These are phyloP conservation scores for Naganishia randhawae DNA, from an alignment of 768 basidiomycete species.

Conservation along the genomic window DNA sequence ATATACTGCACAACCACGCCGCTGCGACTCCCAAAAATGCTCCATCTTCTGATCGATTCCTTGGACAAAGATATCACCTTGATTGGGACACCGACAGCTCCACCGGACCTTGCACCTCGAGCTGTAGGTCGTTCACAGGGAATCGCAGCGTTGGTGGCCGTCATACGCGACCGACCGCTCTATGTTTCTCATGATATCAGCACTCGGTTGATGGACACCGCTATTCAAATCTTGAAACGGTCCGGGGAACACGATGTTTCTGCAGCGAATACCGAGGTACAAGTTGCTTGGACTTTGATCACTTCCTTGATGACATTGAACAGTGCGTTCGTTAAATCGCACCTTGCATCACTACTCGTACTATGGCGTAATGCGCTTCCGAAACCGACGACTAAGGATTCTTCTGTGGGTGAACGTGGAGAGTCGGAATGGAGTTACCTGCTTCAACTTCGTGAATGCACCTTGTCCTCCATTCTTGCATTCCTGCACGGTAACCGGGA, in stretches of 20 bases:
- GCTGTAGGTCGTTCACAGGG: conserved; percentile 85
- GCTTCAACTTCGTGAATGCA: conserved; percentile 81
- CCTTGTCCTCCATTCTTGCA: conserved; percentile 78
- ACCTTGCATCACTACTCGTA: conserved; percentile 87
- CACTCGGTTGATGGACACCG: conserved; percentile 81
- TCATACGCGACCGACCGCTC: conserved; percentile 79
- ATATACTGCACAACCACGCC: conserved; percentile 90
- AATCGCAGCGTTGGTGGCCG: conserved; percentile 76
- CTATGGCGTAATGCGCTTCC: conserved; percentile 96
- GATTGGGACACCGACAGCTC: conserved; percentile 67
- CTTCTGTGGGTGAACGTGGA: conserved; percentile 61
- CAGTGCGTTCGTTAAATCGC: conserved; percentile 85
- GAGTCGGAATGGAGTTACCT: conserved; percentile 85
- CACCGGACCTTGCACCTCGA: conserved; percentile 66
- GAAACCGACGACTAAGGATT: conserved; percentile 87
- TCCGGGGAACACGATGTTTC: conserved; percentile 86
- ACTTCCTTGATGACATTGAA: conserved; percentile 87
- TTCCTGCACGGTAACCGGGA: conserved; percentile 78
- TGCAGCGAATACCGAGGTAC: conserved; percentile 76
- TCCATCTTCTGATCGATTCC: conserved; percentile 71
- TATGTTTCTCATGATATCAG: conserved; percentile 93
- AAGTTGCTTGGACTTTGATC: conserved; percentile 90
- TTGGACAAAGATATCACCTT: conserved; percentile 76
- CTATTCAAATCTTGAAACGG: conserved; percentile 81
- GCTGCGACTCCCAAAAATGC: conserved; percentile 71